Base-by-base conservation (phyloP, 164 flowering plant species). In the Berberis vulgaris region DNA sequence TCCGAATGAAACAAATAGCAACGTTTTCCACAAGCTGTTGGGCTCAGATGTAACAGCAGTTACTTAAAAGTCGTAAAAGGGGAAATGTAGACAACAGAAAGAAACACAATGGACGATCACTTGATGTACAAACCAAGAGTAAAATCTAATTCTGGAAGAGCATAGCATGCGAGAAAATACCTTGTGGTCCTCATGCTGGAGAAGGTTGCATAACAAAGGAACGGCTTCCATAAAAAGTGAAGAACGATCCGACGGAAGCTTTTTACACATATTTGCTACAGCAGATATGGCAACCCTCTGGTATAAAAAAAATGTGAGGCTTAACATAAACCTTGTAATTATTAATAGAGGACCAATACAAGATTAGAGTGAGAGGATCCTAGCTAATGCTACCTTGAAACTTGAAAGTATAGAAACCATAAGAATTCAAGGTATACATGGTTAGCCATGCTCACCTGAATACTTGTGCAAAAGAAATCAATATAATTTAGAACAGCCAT, bases 131-230 rank as follows among this genome's bases (percentile, higher is more conserved):
- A 40, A 7, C 11, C 10, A 10, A 10, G 13, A 3, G 4, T 10
- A 52, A 1, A 52, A 52, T 10, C 10, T 3, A 54, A 54, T 3
- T n/a, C 7, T 26, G 26, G 26, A 26, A 26, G 26, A 26, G 26
- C 26, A 26, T 26, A 26, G 26, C 26, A 13, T n/a, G 40, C 12
- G 4, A 52, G 4, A 57, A 57, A 40, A 67, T 41, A 88, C 98
- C 95, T 85, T 87, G 40, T 61, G 73, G 76, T 95, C 99, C 71
- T 95, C 97, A 64, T 89, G 80, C 64, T 77, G 91, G 52, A 95
- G 91, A 79, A 91, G 86, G 75, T 83, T 81, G 74, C 96, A 91
- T 69, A 95, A 76, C 64, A 74, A 72, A 44, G 99, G 97, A 70
- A 89, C 83, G 45, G 99, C 96, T 62, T 83, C 97, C 83, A 86